These are phyloP conservation scores for Acer saccharum DNA, from an alignment of 345 rosid species.

Conservation along the genomic window DNA sequence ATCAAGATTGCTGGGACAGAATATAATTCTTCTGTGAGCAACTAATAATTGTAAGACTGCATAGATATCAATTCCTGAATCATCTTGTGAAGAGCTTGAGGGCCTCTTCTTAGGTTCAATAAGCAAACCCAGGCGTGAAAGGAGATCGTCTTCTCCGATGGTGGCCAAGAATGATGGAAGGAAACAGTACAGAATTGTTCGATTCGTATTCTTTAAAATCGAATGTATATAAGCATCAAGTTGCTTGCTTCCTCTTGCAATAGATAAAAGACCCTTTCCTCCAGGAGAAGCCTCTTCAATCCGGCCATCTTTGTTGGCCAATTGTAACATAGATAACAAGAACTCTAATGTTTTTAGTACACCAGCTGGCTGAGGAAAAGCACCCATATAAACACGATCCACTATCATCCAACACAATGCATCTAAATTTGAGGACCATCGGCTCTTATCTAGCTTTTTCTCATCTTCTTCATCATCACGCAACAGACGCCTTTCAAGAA, in stretches of 20 bases:
- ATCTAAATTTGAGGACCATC: constrained; percentile 95
- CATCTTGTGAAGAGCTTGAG: constrained; percentile 57
- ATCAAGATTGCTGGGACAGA: constrained; percentile 96
- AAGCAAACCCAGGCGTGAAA: constrained; percentile 74
- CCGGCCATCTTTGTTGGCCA: constrained; percentile 96
- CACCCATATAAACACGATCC: constrained; percentile 96
- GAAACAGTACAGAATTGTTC: constrained; percentile 90
- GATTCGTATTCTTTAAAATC: constrained; percentile 85
- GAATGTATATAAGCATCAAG: constrained; percentile 93
- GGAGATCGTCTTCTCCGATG: constrained; percentile 87
- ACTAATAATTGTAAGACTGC: constrained; percentile 86
- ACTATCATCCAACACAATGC: constrained; percentile 96
- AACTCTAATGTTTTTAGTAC: constrained; percentile 87
- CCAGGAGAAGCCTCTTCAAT: constrained; percentile 89
- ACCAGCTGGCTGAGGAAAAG: constrained; percentile 83
- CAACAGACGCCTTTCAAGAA: constrained; percentile 92
- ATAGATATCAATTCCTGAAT: constrained; percentile 71
- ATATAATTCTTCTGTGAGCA: constrained; percentile 85
- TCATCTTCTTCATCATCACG: constrained; percentile 99
- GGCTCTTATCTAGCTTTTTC: constrained; percentile 84
- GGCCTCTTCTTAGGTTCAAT: constrained; percentile 67
- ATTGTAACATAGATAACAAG: constrained; percentile 89
- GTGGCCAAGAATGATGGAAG: constrained; percentile 84
- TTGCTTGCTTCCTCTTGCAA: constrained; percentile 78
- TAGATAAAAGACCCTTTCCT: constrained; percentile 89